phyloP scores from a whole-genome alignment of 805 yeast species.

The Metschnikowia noctiluminum region DNA sequence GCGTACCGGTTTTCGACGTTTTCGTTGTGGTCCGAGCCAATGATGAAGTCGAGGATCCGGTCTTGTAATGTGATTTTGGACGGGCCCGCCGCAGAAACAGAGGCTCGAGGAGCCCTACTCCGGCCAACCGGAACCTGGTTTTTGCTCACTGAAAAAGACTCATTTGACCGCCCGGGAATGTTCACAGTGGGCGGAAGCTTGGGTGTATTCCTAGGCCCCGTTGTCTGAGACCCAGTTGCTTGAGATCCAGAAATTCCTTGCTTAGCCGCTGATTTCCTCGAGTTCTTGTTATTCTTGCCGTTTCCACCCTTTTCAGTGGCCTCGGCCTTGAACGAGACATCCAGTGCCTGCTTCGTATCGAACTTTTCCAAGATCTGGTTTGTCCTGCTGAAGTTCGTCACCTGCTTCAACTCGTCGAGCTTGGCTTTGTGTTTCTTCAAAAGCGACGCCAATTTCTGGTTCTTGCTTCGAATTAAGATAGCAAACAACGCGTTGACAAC shows the following conservation, averaged over 20 bases:
- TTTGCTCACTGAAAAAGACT: not conserved
- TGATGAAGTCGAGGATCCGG: slow-evolving; percentile 34
- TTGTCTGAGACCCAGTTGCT: too few species aligned
- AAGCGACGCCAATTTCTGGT: slow-evolving; percentile 24
- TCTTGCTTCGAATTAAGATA: slow-evolving; percentile 23
- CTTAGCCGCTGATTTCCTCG: too few species aligned
- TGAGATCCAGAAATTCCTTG: not conserved
- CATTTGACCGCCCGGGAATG: not conserved
- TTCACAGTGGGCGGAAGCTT: slow-evolving; percentile 7
- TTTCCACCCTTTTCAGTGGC: not conserved
- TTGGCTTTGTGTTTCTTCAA: slow-evolving; percentile 48
- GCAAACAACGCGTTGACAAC: slow-evolving; percentile 18
- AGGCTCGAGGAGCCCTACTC: too few species aligned
- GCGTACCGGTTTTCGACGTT: slow-evolving; percentile 61
- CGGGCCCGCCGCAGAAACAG: not conserved
- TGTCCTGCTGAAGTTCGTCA: slow-evolving; percentile 74
- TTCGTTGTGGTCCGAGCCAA: slow-evolving; percentile 63
- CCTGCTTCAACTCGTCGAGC: slow-evolving; percentile 63
- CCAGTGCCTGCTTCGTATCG: slow-evolving; percentile 10
- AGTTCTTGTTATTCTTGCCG: not conserved
- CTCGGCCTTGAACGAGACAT: not conserved
- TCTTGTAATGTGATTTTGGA: slow-evolving; percentile 29
- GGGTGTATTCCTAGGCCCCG: not conserved
- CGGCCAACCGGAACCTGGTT: too few species aligned
- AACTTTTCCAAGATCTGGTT: slow-evolving; percentile 67